Base-by-base conservation (phyloP, 176 grass and related monocot genomes). In the Poa annua region DNA sequence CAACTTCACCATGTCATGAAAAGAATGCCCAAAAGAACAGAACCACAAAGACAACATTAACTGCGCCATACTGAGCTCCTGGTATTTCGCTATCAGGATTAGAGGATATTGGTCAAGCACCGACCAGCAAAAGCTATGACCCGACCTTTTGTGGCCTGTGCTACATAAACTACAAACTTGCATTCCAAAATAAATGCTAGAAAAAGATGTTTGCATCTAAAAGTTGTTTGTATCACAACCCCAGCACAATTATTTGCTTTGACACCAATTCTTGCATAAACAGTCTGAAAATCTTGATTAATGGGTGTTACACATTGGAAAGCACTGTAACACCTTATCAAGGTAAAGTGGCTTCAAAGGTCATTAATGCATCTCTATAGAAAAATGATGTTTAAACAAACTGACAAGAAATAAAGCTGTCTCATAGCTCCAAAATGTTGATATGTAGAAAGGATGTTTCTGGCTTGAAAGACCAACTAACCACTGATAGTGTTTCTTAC, bases 81-180 rank as follows among this genome's bases (percentile, higher is more conserved):
- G 67, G 15, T 80, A 68, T 48, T 68, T 78, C 66, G 25, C 36
- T 57, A 56, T 78, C 79, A 55, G 66, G 57, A 74, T 66, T 66
- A 66, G 4, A 81, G 44, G 41, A 48, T 7, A 80, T 3, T 48
- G 54, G 66, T 66, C 34, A 65, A 78, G 25, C 65, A 77, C 19
- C 64, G 15, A 39, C 54, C 77, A 86, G 20, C 47, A 81, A 48
- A 85, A 82, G 34, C 65, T 54, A 80, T 39, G 29, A 49, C 13
- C 38, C 29, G 17, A 42, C 39, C 17, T 89, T 60, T 67, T 14
- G 12, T 16, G 69, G 52, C 8, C 22, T 42, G 6, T 51, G 21
- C n/a, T 75, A 56, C 54, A 83, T 51, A 21, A 21, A 26, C 51
- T 75, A 84, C 56, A 76, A 21, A 11, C 24, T 76, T 61, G 12